Evolutionary conservation across 176 grass and related monocot genomes (phyloP), one percentile per base, ranked within the genome.

Genomic region (Oryza meridionalis): DNA sequence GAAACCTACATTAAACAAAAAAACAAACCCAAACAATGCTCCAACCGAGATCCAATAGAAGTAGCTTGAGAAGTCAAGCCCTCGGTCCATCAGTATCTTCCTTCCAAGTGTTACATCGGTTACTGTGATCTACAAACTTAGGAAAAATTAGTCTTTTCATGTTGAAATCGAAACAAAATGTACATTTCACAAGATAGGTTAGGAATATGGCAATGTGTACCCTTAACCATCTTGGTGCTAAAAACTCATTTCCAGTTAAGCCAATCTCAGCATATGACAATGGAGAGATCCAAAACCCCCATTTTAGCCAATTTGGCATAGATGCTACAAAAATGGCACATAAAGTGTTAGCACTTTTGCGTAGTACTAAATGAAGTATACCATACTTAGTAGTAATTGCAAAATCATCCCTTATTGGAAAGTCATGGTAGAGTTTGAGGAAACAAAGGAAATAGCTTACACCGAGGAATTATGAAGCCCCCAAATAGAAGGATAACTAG

Each of bases 211-310:
- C 70, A 69, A 61, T 53, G n/a, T 45, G 35, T 78, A 97, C 95
- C 88, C 92, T 87, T 65, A 92, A 79, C 92, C 95, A 97, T 94
- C 95, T 92, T 66, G 86, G 67, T 77, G 95, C 86, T 44, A 83
- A 78, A 81, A 97, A 97, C 88, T 97, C 95, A 83, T 97, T 97
- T 76, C 90, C 75, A 69, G 92, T 78, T 77, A 97, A 85, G 72
- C 84, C 86, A 81, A 97, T 91, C 78, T 97, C 95, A 73, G 86
- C 79, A 25, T 94, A 94, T 11, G 95, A 85, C 46, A 94, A 76
- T 78, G 92, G 94, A 67, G 94, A 94, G 65, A 94, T 31, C 94
- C 94, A 94, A 87, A 94, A 97, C 80, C 86, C 92, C 95, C 95
- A 97, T 87, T 91, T 92, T 32, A 94, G 79, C 95, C 95, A 97